Evolutionary conservation across 2,329 filamentous ascomycete genomes (phyloP), one percentile per base, ranked within the genome.

Genomic region (Clarireedia monteithiana): DNA sequence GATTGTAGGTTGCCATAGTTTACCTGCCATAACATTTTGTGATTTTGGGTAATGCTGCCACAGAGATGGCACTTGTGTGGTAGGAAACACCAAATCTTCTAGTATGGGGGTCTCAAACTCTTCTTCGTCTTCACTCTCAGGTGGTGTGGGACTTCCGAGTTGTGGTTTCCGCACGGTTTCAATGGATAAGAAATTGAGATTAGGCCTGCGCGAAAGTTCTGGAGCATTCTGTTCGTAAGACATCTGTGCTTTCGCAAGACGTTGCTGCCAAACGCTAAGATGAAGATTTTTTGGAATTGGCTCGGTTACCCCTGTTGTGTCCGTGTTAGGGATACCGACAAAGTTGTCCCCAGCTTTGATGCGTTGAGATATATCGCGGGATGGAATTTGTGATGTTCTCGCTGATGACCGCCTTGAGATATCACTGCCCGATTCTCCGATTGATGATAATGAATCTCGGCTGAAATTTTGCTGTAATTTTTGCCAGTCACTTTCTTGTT

Each of bases 401-500:
- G 68, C 66, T 7, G 46, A 34, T 4, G 45, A 17, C 6, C 2
- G 27, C 17, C 48, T 46, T 17, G 40, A 23, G 45, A 40, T 6
- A 0, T 20, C 26, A 34, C 23, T 39, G 20, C 14, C 39, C 27
- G 27, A 20, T 53, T 64, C 60, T 40, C 69, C 55, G n/a, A 63
- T 50, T 17, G 52, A 50, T 36, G 62, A 66, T 40, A 63, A 58
- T 12, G 66, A 67, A 45, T 65, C 60, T 27, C 64, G 75, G 52
- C 72, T 70, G 42, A 83, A 66, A 39, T 77, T 75, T 26, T 75
- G 70, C 56, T 81, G 80, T 70, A 85, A 75, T 50, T 76, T 71
- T 55, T 79, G 76, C 83, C 83, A 86, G 60, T 79, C 76, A 53
- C 74, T 74, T 64, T 83, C 80, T 64, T 86, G 79, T 60, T 75